These are phyloP conservation scores for Xylariaceae sp. DNA, from an alignment of 2,329 filamentous ascomycete genomes.

Conservation along the genomic window DNA sequence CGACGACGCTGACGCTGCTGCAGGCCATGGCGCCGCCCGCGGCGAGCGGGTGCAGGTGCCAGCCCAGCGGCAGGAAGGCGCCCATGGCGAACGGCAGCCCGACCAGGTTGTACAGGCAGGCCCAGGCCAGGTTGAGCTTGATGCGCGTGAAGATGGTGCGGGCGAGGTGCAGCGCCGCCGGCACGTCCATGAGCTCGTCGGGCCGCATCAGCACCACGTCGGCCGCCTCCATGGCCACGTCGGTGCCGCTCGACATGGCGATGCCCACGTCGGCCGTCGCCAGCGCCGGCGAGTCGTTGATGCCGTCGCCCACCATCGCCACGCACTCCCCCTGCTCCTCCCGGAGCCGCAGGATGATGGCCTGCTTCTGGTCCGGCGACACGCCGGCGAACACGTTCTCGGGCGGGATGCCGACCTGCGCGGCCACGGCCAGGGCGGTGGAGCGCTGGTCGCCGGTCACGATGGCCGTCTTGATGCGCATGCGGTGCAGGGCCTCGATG, in stretches of 20 bases:
- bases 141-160: constrained; percentile 84
- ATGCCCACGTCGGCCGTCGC: constrained; percentile 91
- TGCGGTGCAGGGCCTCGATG: constrained; percentile 71
- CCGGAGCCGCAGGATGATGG: constrained; percentile 73
- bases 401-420: constrained; percentile 69
- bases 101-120: constrained; percentile 84
- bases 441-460: constrained; percentile 87
- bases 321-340: constrained; percentile 63
- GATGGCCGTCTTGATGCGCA: constrained; percentile 82
- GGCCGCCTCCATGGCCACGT: constrained; percentile 95
- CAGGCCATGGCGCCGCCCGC: constrained; percentile 91
- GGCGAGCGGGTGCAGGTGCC: constrained; percentile 85
- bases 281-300: constrained; percentile 94
- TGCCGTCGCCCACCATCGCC: constrained; percentile 96
- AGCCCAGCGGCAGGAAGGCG: constrained; percentile 81
- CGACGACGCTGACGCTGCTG: constrained; percentile 83
- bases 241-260: constrained; percentile 84
- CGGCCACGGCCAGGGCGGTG: constrained; percentile 77
- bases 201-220: constrained; percentile 94
- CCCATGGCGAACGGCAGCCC: constrained; percentile 97
- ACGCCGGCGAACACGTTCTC: constrained; percentile 79
- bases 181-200: constrained; percentile 87
- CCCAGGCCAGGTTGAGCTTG: constrained; percentile 88
- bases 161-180: constrained; percentile 73
- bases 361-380: constrained; percentile 84